Evolutionary conservation across 495 filamentous ascomycete genomes (phyloP), one percentile per base, ranked within the genome.

Genomic region (Aspergillus conjunctus): DNA sequence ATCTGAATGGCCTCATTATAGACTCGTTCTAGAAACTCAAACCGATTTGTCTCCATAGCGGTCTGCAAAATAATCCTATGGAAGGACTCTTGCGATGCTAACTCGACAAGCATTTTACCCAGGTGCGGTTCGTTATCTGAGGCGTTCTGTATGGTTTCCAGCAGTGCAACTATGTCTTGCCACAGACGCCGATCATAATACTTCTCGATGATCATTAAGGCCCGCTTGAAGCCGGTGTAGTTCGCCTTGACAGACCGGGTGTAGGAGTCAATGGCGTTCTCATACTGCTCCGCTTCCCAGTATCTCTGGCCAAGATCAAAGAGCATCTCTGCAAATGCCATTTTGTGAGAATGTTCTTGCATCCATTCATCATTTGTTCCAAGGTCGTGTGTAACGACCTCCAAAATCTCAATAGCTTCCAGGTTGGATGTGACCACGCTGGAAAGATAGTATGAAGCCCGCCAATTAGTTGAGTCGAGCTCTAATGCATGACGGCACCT

Each of bases 391-490:
- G 55, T 56, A 14, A 60, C 48, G 3, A 17, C 26, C 15, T 56
- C 46, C 18, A 76, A 66, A 2, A 76, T 68, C 12, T 68, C 26
- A 2, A 70, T 70, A 0, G 66, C 69, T 43, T 76, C 64, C n/a
- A 60, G 52, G 43, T 54, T 64, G 22, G 67, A 68, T 2, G 64
- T 63, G 41, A 67, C 65, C 17, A 69, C 66, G 26, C 65, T 64
- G 1, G 71, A 56, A 3, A 76, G 59, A 53, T 70, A 71, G 37
- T 73, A 70, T 21, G 69, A 72, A 18, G 73, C 73, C 43, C 73
- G 70, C 73, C 69, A 76, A 41, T 76, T 73, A 39, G 61, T 56
- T 18, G 69, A 65, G 54, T 77, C 68, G n/a, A 75, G 67, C 33
- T 68, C 57, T 11, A 77, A 56, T 9, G 74, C 68, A 33, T 62